phyloP scores from a whole-genome alignment of 163 green algal species.

The Chlorella variabilis region DNA sequence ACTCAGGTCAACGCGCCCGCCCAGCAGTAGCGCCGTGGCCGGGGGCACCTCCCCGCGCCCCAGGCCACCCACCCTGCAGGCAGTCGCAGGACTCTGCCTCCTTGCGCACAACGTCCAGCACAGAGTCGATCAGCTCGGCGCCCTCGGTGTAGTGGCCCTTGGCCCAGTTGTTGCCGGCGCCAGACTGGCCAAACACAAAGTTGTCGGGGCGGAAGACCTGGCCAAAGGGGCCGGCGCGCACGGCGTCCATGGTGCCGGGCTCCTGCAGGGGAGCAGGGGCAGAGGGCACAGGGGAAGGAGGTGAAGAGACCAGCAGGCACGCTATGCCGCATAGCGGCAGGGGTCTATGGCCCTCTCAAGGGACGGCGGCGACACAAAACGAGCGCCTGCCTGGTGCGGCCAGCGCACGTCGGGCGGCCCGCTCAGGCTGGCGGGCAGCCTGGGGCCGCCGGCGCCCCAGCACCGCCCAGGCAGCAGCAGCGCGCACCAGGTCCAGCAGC shows the following conservation, averaged over 20 bases:
- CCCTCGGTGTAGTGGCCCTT: conserved; percentile 99
- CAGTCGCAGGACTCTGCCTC: conserved; percentile 95
- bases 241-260: conserved; percentile 98
- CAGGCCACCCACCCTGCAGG: conserved; percentile 88
- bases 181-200: conserved; percentile 98
- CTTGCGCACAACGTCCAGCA: conserved; percentile 97
- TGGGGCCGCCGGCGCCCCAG: no score
- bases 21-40: no score
- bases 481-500: conserved; percentile 91
- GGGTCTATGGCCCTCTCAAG: no score
- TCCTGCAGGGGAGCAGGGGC: conserved; percentile 61
- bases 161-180: conserved; percentile 99
- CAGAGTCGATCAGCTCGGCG: conserved; percentile 97
- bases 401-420: no score
- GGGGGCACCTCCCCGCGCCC: no score
- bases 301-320: not conserved
- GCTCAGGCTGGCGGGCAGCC: no score
- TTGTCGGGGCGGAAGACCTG: conserved; percentile 97
- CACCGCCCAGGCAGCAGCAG: not conserved
- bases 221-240: conserved; percentile 91
- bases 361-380: no score
- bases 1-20: no score
- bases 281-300: not conserved
- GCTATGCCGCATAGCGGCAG: no score
- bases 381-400: no score